Evolutionary conservation across 2,329 filamentous ascomycete species (phyloP), one percentile per base, ranked within the genome.

Genomic region (Rachicladosporium sp.): DNA sequence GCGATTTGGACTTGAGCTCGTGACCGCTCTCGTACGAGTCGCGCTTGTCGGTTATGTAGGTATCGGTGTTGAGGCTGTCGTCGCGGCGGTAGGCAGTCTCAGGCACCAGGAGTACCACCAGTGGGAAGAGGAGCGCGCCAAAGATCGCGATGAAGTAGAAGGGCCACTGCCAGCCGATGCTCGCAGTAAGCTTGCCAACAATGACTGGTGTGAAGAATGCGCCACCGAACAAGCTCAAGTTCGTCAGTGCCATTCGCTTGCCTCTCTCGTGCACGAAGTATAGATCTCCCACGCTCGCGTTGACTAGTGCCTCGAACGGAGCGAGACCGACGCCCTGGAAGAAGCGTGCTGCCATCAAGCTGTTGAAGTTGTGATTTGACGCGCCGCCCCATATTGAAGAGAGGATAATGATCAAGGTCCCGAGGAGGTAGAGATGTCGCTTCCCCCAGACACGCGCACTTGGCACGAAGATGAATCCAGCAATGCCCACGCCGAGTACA

Each of bases 101-200:
- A 0, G 89, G 89, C 36, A 84, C 84, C 47, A 88, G 76, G 47
- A 93, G 73, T 44, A 91, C 65, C 11, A 94, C 65, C 7, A 81
- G 63, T 0, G 85, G 78, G 4, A 95, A 63, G 40, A 80, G 74
- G 4, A 66, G 69, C 4, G 70, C 84, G 33, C 78, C 73, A 61
- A 94, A 93, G 49, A 95, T 94, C 43, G 86, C 76, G 10, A 93
- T 76, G 32, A 95, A 73, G 59, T 88, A 86, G 55, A 95, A 95
- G 0, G 79, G 81, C 87, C 86, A 94, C 56, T 74, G 65, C 80
- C 86, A 93, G n/a, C 78, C 77, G 36, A 93, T 69, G 1, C 69
- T 67, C 35, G 74, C 64, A 3, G 86, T 86, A 51, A 94, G 88
- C 61, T 86, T 87, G 29, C 88, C 88, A 1, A 88, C 87, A 15